Conservation (phyloP, 768 basidiomycete species). For the Zangia roseola region DNA sequence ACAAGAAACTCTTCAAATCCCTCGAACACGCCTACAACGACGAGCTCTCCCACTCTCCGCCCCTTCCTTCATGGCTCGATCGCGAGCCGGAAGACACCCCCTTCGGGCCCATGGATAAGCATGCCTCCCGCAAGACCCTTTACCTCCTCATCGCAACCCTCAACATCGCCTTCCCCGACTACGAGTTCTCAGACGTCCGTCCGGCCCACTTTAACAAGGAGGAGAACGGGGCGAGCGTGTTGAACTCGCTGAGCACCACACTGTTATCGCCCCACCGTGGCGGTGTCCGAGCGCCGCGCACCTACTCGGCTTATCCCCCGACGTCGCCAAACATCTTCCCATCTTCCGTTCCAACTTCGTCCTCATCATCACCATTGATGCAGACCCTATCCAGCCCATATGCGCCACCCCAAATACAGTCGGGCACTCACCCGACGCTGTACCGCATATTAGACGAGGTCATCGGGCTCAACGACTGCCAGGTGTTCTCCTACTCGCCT, state of each 20-base stretch:
- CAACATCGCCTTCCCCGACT: slow-evolving; percentile 96
- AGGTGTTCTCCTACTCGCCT: slow-evolving; percentile 92
- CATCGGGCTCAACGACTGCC: slow-evolving; percentile 88
- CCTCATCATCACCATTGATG: slow-evolving; percentile 68
- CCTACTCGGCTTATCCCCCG: slow-evolving; percentile 85
- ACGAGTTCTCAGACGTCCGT: slow-evolving; percentile 92
- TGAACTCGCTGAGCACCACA: slow-evolving; percentile 83
- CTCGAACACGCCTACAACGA: slow-evolving; percentile 84
- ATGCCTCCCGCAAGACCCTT: slow-evolving; percentile 83
- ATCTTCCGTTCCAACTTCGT: slow-evolving; percentile 62
- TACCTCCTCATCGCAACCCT: slow-evolving; percentile 96
- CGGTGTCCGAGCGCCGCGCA: slow-evolving; percentile 67
- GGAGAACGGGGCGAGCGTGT: slow-evolving; percentile 68
- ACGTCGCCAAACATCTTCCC: slow-evolving; percentile 73
- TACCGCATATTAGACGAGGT: slow-evolving; percentile 88
- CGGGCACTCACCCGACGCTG: slow-evolving; percentile 85
- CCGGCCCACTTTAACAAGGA: slow-evolving; percentile 89
- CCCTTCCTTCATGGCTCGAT: slow-evolving; percentile 77
- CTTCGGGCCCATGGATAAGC: slow-evolving; percentile 89
- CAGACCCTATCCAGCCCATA: slow-evolving; percentile 60
- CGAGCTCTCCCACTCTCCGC: slow-evolving; percentile 79
- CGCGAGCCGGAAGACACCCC: slow-evolving; percentile 76
- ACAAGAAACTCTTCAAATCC: slow-evolving; percentile 93
- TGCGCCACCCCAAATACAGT: slow-evolving; percentile 68
- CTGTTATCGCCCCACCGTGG: slow-evolving; percentile 70